A percentile compares a stretch with the other conserved stretches of the same genome.
These are phyloP conservation scores for Mycena chlorophos DNA, from an alignment of 768 basidiomycete species.

Conservation along the genomic window DNA sequence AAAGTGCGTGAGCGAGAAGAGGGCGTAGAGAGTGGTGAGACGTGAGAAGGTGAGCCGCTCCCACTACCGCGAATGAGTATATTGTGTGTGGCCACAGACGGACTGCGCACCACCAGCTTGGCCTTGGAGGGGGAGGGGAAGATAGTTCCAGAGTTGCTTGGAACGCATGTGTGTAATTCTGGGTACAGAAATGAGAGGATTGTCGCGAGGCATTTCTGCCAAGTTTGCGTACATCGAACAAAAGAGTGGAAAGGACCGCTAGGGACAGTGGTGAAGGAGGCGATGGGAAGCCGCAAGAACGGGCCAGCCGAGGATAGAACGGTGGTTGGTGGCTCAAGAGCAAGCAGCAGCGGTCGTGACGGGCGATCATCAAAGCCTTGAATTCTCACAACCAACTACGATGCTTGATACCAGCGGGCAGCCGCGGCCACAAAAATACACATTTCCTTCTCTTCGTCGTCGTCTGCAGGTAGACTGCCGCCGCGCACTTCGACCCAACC, in stretches of 20 bases:
- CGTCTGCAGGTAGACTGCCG: slow-evolving; percentile 40
- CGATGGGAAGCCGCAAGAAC: slow-evolving; percentile 21
- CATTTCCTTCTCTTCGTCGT: slow-evolving; percentile 49
- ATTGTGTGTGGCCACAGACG: neutral
- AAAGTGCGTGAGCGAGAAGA: slow-evolving; percentile 67
- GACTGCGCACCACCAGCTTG: slow-evolving; percentile 48
- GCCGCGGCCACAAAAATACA: slow-evolving; percentile 58
- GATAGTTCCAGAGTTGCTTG: slow-evolving; percentile 38
- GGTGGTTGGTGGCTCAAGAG: slow-evolving; percentile 28
- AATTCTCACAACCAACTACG: slow-evolving; percentile 20
- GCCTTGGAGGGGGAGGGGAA: slow-evolving; percentile 41
- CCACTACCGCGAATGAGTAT: slow-evolving; percentile 47
- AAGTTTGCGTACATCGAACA: slow-evolving; percentile 23
- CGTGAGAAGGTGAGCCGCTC: slow-evolving; percentile 67
- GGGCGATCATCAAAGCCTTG: neutral
- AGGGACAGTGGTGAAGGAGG: slow-evolving; percentile 33
- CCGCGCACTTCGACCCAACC: slow-evolving; percentile 44
- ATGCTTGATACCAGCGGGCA: slow-evolving; percentile 67
- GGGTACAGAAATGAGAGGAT: neutral
- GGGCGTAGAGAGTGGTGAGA: slow-evolving; percentile 63
- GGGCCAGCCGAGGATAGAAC: slow-evolving; percentile 25
- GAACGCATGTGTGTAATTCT: slow-evolving; percentile 38
- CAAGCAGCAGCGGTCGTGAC: neutral
- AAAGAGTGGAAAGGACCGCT: slow-evolving; percentile 42
- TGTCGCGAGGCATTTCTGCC: neutral